Base-by-base conservation (phyloP, 2,329 filamentous ascomycete species). In the Aaosphaeria arxii region DNA sequence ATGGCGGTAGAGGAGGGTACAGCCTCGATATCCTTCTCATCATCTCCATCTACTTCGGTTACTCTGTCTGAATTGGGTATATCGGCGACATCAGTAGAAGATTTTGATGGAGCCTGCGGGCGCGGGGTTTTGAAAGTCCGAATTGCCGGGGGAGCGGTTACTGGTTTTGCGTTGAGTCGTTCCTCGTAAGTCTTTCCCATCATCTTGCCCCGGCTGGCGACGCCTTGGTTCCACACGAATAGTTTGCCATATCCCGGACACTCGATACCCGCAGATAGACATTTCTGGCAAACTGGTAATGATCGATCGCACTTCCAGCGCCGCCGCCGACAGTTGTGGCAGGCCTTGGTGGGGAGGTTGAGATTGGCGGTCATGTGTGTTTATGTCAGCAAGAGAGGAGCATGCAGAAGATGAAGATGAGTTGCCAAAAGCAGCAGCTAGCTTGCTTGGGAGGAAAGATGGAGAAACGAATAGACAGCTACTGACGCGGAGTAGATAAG, bases 281-380 rank as follows among this genome's bases (percentile, higher is more conserved):
- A 85, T 70, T 85, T 85, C 58, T 79, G 75, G 64, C 83, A 85
- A 49, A 69, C 73, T 29, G 82, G 82, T 43, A 78, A 69, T 32
- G 82, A 84, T 50, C 78, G 75, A 66, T 86, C 83, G 66, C 83
- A 86, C 59, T 81, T 80, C 63, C 82, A 76, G 55, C 83, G 78
- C 60, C 77, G 77, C 48, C 77, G 77, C 50, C 81, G 80, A 67
- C 82, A 85, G 68, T 83, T 84, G 67, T 85, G 80, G 65, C 82
- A 85, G 51, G 77, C 59, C 63, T 70, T 68, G 35, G 67, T 64
- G 31, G 67, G 64, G 13, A 66, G 57, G 35, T 57, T 57, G 40
- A 67, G 52, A 35, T 58, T 52, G 48, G 60, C 55, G 44, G 55
- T 48, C 65, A 69, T 70, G 62, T 24, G 17, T 24, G 17, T 24